phyloP scores from a whole-genome alignment of 78 protist species.

The Dictyostelium discoideum region DNA sequence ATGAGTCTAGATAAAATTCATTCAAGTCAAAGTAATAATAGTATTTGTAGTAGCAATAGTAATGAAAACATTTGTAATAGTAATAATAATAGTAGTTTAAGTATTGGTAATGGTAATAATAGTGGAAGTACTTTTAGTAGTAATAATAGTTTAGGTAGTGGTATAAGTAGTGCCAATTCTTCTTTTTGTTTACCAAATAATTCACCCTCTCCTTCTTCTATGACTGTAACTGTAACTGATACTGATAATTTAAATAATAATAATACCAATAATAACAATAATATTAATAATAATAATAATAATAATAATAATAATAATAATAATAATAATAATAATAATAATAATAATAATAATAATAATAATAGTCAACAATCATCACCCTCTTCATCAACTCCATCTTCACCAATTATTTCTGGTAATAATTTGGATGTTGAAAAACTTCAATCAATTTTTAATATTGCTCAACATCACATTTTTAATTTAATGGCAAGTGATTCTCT shows the following conservation, averaged over 20 bases:
- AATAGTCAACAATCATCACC: conserved; percentile 9
- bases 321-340: conserved; percentile 17
- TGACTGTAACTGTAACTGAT: no score
- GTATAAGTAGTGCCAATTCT: conserved; percentile 1
- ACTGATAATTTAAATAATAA: conserved; percentile 5
- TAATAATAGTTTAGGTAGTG: not conserved
- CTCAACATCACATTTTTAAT: conserved; percentile 71
- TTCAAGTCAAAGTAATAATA: not conserved
- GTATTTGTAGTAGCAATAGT: conserved; percentile 8
- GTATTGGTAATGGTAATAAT: not conserved
- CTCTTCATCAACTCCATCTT: conserved; percentile 7
- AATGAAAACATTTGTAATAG: not conserved
- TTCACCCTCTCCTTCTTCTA: not conserved
- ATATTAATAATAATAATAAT: conserved; percentile 2
- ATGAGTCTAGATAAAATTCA: not conserved
- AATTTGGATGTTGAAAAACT: conserved; percentile 30
- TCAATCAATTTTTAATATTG: conserved; percentile 50
- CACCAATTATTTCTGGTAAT: not conserved
- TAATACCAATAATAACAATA: conserved; percentile 27
- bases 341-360: not conserved
- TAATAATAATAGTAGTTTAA: not conserved
- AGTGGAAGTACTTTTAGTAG: not conserved
- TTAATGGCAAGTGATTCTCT: conserved; percentile 71
- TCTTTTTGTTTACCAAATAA: not conserved
- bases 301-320: conserved; percentile 1